Base-by-base conservation (phyloP, 2,329 filamentous ascomycete genomes). In the Fusarium miscanthi region DNA sequence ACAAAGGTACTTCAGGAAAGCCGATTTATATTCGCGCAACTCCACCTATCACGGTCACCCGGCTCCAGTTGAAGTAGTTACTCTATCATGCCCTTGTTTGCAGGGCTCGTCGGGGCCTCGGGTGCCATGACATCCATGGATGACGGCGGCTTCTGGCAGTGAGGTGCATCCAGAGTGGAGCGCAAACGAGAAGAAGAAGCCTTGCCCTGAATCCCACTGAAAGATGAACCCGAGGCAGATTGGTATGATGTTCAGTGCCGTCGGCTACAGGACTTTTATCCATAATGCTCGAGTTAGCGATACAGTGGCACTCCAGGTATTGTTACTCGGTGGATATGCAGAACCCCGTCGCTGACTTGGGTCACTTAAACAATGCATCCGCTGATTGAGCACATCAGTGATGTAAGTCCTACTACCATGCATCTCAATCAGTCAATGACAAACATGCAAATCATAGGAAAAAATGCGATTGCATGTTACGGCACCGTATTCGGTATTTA, bases 21-120 rank as follows among this genome's bases (percentile, higher is more conserved):
- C 77, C 78, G 77, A 78, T 70, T 76, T 77, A 80, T 80, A 80
- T 81, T 81, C 79, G 79, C 78, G 79, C 79, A 80, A 75, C 78
- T 73, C 79, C 79, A 80, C 79, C 69, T 64, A 70, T 77, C 63
- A 77, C 62, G 68, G 74, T 63, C 51, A 43, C 68, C 57, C 66
- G 70, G 74, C 56, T 61, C 60, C 41, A 41, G 66, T 56, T 66
- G 43, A 66, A 45, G 56, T 33, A 49, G 21, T 51, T 27, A 46
- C 49, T 66, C 52, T 52, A 35, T n/a, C 25, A 27, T 12, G 33
- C 49, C 33, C 49, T 38, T 53, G 49, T 40, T 53, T 27, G 9
- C 49, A 61, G 30, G 40, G 46, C 40, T 52, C 42, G 31, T 59
- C 61, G 66, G 70, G 61, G 62, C 67, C 37, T 63, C 58, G 69